phyloP scores from a whole-genome alignment of 1,284 basidiomycete species.

The Ustilago xerochloae region DNA sequence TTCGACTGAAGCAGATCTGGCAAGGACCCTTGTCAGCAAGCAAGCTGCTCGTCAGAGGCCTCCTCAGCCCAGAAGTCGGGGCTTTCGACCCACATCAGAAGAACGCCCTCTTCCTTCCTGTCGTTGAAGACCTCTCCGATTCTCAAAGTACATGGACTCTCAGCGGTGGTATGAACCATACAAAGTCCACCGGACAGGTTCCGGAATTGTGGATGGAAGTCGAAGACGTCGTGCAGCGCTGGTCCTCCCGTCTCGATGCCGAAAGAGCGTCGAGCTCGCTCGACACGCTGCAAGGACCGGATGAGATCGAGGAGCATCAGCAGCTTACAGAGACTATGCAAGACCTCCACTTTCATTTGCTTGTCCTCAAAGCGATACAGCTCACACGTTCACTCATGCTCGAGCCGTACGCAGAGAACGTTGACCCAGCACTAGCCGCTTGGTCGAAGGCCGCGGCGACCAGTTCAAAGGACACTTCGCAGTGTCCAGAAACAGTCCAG shows the following conservation, averaged over 20 bases:
- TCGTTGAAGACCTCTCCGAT: conserved; percentile 16
- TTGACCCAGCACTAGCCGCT: conserved; percentile 7
- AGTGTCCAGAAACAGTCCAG: neutral
- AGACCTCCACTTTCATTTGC: conserved; percentile 3
- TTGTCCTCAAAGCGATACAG: conserved; percentile 11
- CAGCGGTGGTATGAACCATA: neutral
- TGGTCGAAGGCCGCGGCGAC: conserved; percentile 8
- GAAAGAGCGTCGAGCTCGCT: neutral
- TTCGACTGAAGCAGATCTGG: conserved; percentile 22
- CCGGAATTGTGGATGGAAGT: conserved; percentile 27
- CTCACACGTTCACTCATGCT: conserved; percentile 18
- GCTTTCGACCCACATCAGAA: conserved; percentile 25
- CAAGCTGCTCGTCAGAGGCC: conserved; percentile 1
- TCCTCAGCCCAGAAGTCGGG: conserved; percentile 12
- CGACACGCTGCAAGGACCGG: conserved; percentile 9
- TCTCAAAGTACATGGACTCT: conserved; percentile 15
- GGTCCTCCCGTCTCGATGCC: conserved; percentile 9
- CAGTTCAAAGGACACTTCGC: neutral
- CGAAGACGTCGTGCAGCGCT: conserved; percentile 15
- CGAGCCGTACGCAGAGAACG: conserved; percentile 25
- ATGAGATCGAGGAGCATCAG: conserved; percentile 25
- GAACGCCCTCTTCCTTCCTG: conserved; percentile 19
- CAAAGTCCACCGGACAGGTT: neutral
- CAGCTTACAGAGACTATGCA: neutral
- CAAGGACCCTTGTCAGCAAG: conserved; percentile 14